Percentiles rank a stretch among this genome's conserved stretches.
Evolutionary conservation across 257 asterid genomes (phyloP).

Genomic region (Plectranthus barbatus): DNA sequence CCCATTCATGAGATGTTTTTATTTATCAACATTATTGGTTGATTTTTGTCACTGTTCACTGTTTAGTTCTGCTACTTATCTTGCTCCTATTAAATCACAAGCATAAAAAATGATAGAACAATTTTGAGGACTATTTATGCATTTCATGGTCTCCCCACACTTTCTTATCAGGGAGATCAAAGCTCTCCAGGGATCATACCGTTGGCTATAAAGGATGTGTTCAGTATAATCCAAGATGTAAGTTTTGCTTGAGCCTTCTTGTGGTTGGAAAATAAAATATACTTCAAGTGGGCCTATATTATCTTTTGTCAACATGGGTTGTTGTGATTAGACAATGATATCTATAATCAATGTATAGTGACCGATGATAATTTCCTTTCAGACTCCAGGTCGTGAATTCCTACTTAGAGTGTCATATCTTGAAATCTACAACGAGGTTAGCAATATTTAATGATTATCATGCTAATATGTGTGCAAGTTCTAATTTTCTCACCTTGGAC

Average conservation of each 20-base stretch:
- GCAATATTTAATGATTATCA: constrained; percentile 10
- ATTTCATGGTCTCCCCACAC: constrained; percentile 12
- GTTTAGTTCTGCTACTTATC: constrained; percentile 5
- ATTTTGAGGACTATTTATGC: not conserved
- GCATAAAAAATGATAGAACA: not conserved
- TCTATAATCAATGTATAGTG: constrained; percentile 1
- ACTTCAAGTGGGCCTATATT: not conserved
- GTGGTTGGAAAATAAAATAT: not conserved
- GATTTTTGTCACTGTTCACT: not conserved
- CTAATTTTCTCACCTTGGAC: constrained; percentile 4
- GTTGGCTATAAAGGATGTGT: constrained; percentile 71
- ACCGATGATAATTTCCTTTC: constrained; percentile 22
- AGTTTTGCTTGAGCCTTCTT: constrained; percentile 20
- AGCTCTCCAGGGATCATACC: constrained; percentile 75
- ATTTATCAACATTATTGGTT: not conserved
- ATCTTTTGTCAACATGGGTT: not conserved
- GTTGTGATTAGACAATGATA: not conserved
- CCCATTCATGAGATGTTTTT: constrained; percentile 1
- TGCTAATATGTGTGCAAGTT: not conserved
- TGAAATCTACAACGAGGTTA: constrained; percentile 94
- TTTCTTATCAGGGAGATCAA: constrained; percentile 58
- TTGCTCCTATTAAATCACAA: not conserved
- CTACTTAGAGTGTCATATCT: constrained; percentile 93
- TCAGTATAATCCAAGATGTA: constrained; percentile 96
- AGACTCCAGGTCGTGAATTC: constrained; percentile 97